These are phyloP conservation scores for Mesembryanthemum crystallinum DNA, from an alignment of 148 eudicot genomes.

Conservation along the genomic window DNA sequence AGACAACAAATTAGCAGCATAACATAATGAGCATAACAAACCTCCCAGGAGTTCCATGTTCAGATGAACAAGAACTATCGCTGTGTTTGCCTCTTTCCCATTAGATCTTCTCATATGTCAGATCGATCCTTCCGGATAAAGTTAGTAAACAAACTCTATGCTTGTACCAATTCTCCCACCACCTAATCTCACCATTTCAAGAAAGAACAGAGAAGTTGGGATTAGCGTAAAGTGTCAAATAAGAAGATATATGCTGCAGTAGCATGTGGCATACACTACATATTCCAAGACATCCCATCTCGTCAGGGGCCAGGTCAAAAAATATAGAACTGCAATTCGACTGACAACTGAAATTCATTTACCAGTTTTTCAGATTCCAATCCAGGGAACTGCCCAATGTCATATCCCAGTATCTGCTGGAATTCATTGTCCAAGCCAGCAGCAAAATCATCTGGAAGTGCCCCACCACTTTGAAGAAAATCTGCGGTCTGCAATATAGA, in stretches of 20 bases:
- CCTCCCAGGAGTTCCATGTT: slow-evolving; percentile 6
- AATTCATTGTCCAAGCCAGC: slow-evolving; percentile 72
- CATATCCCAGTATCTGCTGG: slow-evolving; percentile 57
- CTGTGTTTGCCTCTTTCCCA: neutral
- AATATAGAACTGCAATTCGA: neutral
- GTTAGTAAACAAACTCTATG: slow-evolving; percentile 1
- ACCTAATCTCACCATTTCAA: slow-evolving; percentile 17
- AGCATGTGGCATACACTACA: neutral
- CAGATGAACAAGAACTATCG: neutral
- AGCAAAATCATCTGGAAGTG: slow-evolving; percentile 66
- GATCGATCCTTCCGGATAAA: neutral
- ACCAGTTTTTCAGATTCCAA: slow-evolving; percentile 32
- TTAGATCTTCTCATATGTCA: too few species aligned
- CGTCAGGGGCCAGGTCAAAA: neutral
- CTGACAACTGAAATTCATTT: neutral
- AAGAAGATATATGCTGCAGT: neutral
- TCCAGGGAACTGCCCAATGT: slow-evolving; percentile 95
- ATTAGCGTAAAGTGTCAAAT: neutral
- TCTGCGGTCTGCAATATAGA: slow-evolving; percentile 62
- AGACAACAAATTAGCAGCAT: neutral
- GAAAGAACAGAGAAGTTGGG: neutral
- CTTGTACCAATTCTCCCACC: slow-evolving; percentile 21
- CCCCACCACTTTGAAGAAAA: slow-evolving; percentile 69
- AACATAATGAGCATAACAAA: neutral
- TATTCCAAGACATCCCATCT: neutral